Percentiles rank a stretch among this genome's conserved stretches.
These are phyloP conservation scores for Cenchrus americanus DNA, from an alignment of 176 grass and related monocot genomes.

Conservation along the genomic window DNA sequence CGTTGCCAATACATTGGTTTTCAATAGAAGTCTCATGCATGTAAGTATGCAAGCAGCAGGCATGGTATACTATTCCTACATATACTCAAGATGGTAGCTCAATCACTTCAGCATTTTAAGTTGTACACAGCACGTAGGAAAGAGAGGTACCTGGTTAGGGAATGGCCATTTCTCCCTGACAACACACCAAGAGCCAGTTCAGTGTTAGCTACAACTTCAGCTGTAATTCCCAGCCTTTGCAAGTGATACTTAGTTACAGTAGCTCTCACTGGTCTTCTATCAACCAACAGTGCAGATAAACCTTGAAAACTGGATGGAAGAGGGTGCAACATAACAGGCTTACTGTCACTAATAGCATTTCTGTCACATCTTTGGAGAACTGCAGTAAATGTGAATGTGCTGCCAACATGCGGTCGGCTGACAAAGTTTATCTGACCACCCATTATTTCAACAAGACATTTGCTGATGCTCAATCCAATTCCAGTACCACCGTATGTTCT, in stretches of 20 bases:
- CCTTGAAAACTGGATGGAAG: constrained; percentile 78
- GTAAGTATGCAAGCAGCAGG: not conserved
- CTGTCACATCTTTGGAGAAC: constrained; percentile 56
- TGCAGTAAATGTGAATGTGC: constrained; percentile 91
- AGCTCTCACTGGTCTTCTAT: constrained; percentile 79
- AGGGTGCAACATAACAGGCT: constrained; percentile 59
- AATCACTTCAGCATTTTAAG: constrained; percentile 30
- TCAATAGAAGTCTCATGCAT: not conserved
- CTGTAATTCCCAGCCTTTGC: constrained; percentile 76
- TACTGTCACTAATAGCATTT: constrained; percentile 55
- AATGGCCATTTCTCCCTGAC: constrained; percentile 66
- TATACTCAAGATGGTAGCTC: constrained; percentile 29
- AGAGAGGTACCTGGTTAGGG: constrained; percentile 59
- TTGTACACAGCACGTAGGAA: constrained; percentile 5
- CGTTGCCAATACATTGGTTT: not conserved
- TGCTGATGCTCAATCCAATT: constrained; percentile 94
- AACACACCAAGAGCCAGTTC: constrained; percentile 54
- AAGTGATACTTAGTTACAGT: constrained; percentile 93
- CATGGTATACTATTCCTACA: constrained; percentile 7
- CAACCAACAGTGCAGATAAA: constrained; percentile 72
- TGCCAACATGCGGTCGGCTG: constrained; percentile 73
- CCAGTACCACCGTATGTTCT: constrained; percentile 93
- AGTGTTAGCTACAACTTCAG: constrained; percentile 55
- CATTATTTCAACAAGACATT: constrained; percentile 95
- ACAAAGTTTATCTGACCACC: constrained; percentile 88